These are phyloP conservation scores for Glycine tomentella DNA, from an alignment of 306 rosid genomes.

Conservation along the genomic window DNA sequence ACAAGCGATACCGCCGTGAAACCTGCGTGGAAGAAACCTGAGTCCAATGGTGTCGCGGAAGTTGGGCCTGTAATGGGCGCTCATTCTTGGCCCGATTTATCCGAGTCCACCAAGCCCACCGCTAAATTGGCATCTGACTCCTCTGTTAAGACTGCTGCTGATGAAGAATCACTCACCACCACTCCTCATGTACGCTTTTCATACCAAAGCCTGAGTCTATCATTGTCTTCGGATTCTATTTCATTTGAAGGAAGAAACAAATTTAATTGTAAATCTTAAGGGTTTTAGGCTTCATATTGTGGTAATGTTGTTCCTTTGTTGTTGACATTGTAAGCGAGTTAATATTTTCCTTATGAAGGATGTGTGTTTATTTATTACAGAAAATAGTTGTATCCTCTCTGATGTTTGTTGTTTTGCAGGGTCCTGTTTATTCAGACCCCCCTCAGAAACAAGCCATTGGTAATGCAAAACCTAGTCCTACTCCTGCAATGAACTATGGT, in stretches of 20 bases:
- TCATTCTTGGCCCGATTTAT: slow-evolving; percentile 78
- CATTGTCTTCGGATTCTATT: not conserved
- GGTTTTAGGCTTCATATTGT: not conserved
- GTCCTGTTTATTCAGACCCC: slow-evolving; percentile 49
- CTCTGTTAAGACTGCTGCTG: slow-evolving; percentile 50
- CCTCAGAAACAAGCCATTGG: slow-evolving; percentile 54
- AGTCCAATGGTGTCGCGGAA: slow-evolving; percentile 59
- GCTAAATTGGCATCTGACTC: slow-evolving; percentile 58
- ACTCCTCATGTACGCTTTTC: slow-evolving; percentile 65
- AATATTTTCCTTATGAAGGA: not conserved
- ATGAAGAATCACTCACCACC: slow-evolving; percentile 54
- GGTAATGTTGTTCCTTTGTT: no score
- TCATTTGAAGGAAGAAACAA: not conserved
- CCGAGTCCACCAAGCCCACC: slow-evolving; percentile 64
- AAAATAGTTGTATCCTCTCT: slow-evolving; percentile 9
- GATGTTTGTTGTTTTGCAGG: slow-evolving; percentile 60
- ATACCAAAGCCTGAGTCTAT: slow-evolving; percentile 2
- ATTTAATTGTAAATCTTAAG: not conserved
- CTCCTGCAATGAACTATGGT: slow-evolving; percentile 53
- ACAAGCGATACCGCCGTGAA: slow-evolving; percentile 52
- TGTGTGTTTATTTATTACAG: not conserved
- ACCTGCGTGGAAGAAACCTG: slow-evolving; percentile 76
- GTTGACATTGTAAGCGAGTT: no score
- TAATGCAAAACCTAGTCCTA: slow-evolving; percentile 55
- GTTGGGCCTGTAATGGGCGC: slow-evolving; percentile 75